Base-by-base conservation (phyloP, 192 early-diverging fungal species). In the Chytriomyces sp. region DNA sequence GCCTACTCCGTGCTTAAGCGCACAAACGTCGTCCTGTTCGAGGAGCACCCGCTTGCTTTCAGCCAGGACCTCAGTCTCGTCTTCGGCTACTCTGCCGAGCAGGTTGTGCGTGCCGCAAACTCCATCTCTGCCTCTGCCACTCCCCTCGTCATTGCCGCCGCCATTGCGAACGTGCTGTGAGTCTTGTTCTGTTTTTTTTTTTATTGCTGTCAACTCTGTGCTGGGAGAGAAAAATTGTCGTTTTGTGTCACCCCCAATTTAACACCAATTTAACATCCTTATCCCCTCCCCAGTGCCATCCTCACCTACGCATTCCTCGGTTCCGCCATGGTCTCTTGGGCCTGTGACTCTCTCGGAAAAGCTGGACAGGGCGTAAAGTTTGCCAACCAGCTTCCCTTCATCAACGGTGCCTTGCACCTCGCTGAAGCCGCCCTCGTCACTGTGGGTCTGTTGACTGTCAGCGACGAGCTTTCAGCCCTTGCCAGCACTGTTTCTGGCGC, bases 71-170 rank as follows among this genome's bases (percentile, higher is more conserved):
- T 71, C 35, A 23, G 18, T 26, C 60, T 64, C 23, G 28, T 20
- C n/a, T 72, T 64, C 62, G 77, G 77, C 24, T 78, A 78, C 77
- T 49, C 69, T 7, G 69, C 35, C 28, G 61, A 46, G 9, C 43
- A 61, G 6, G 69, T 72, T n/a, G 5, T 72, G n/a, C 57, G 53
- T 7, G 44, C 53, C 0, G 45, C 28, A 13, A 44, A 49, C 45
- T 5, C 24, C 10, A 46, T 72, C 18, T 50, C 70, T 0, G 45
- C 24, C 70, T 5, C 50, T 5, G 70, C 45, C 48, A 59, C 11
- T 5, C 44, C 59, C 5, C 7, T 72, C 0, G 26, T 68, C 10
- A 20, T 72, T 28, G 18, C 23, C 35, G 77, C 50, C 48, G 28
- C 69, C 61, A 45, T 59, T 45, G 69, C 24, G 20, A 78, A 65